Percentiles rank a stretch among this genome's conserved stretches.
Evolutionary conservation across 345 rosid species (phyloP).

Genomic region (Corchorus olitorius): DNA sequence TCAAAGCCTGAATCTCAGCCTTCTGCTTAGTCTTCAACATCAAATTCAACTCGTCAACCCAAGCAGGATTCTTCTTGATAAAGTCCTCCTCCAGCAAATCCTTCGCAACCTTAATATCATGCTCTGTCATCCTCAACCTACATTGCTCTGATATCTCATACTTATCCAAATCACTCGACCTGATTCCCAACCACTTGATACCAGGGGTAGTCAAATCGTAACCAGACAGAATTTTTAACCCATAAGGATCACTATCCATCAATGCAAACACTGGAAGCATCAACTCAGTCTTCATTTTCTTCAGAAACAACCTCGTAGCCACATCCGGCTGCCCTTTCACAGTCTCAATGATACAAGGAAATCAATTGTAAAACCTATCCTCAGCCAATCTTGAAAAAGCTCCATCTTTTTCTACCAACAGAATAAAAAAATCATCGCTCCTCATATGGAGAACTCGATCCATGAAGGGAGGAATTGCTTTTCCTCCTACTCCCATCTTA

Average conservation of each 20-base stretch:
- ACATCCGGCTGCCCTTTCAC: conserved; percentile 98
- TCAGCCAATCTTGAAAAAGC: conserved; percentile 94
- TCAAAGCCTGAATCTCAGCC: conserved; percentile 99
- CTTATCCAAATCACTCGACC: conserved; percentile 95
- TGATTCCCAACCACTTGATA: conserved; percentile 92
- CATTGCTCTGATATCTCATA: conserved; percentile 90
- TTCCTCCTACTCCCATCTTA: conserved; percentile 97
- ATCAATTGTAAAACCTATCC: conserved; percentile 92
- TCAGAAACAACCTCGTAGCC: conserved; percentile 89
- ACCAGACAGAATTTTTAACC: conserved; percentile 86
- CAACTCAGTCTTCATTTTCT: conserved; percentile 92
- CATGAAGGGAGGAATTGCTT: conserved; percentile 93
- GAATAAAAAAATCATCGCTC: conserved; percentile 83
- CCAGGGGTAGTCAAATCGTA: conserved; percentile 94
- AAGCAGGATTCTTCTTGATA: conserved; percentile 96
- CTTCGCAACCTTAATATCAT: conserved; percentile 97
- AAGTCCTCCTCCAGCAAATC: conserved; percentile 95
- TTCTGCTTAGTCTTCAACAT: conserved; percentile 96
- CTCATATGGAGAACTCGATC: conserved; percentile 94
- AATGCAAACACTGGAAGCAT: conserved; percentile 91
- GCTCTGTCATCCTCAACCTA: conserved; percentile 95
- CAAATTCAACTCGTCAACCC: conserved; percentile 96
- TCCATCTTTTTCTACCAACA: conserved; percentile 92
- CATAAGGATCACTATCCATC: conserved; percentile 97
- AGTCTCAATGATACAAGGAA: conserved; percentile 91